A percentile compares a stretch with the other conserved stretches of the same genome.
phyloP scores from a whole-genome alignment of 2,329 filamentous ascomycete genomes.

The Albifimbria verrucaria region DNA sequence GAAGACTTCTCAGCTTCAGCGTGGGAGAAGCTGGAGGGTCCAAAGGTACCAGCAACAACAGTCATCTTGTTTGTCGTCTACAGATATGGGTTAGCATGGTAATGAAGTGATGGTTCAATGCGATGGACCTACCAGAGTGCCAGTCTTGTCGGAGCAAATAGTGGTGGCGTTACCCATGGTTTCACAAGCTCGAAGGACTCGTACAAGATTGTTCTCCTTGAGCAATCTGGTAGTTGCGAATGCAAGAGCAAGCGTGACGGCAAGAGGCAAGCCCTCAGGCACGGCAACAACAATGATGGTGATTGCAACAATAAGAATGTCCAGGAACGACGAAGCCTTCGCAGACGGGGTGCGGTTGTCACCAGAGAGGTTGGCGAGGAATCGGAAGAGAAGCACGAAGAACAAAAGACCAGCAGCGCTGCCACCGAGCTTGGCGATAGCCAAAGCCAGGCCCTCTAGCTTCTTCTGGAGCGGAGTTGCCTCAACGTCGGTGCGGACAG shows the following conservation, averaged over 20 bases:
- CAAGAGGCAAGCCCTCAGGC: slow-evolving; percentile 63
- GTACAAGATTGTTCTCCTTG: slow-evolving; percentile 68
- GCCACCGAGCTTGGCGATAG: slow-evolving; percentile 46
- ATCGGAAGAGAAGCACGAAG: slow-evolving; percentile 74
- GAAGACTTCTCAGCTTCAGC: slow-evolving; percentile 20
- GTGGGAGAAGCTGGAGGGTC: slow-evolving; percentile 36
- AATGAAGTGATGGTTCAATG: not conserved
- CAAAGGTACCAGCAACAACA: slow-evolving; percentile 66
- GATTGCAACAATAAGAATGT: slow-evolving; percentile 63
- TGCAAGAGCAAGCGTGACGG: slow-evolving; percentile 64
- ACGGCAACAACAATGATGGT: slow-evolving; percentile 67
- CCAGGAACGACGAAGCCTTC: slow-evolving; percentile 58
- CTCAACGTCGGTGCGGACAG: slow-evolving; percentile 47
- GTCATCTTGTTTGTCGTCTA: slow-evolving; percentile 66
- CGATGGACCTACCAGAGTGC: slow-evolving; percentile 21
- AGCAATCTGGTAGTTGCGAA: slow-evolving; percentile 69
- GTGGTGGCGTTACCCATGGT: slow-evolving; percentile 72
- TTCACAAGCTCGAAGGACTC: slow-evolving; percentile 65
- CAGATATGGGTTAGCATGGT: not conserved
- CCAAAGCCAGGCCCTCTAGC: slow-evolving; percentile 33
- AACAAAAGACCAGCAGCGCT: slow-evolving; percentile 71
- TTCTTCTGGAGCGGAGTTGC: slow-evolving; percentile 54
- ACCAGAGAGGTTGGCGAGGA: slow-evolving; percentile 58
- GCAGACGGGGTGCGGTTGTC: slow-evolving; percentile 45
- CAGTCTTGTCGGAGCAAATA: slow-evolving; percentile 66